Base-by-base conservation (phyloP, 2,329 filamentous ascomycete genomes). In the Trichophyton benhamiae region DNA sequence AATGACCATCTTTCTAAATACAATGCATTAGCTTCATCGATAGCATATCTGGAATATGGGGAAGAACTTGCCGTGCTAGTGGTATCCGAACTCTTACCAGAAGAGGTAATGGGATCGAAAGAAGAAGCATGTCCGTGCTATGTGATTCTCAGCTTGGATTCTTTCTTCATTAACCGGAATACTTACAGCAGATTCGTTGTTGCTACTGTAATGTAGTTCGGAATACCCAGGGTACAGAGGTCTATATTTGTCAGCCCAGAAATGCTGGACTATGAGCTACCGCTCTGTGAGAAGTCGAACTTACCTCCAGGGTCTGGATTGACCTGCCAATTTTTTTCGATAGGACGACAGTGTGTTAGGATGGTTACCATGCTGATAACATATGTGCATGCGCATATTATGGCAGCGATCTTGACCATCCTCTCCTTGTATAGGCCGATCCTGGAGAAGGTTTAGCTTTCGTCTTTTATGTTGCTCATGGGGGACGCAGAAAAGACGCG, bases 301-400 rank as follows among this genome's bases (percentile, higher is more conserved):
- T 64, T 59, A 74, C 72, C 69, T 57, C 76, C 76, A 8, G 76
- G 75, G 58, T 76, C 71, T 0, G 76, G 76, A 57, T 70, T 67
- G 2, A 77, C 70, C 63, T 76, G 74, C 75, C 75, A 77, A 36
- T 75, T 71, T 60, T 67, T 73, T 0, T 70, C 67, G 2, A 77
- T 62, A 0, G 76, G 76, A 1, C 66, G 70, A 36, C 75, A 78
- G 60, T 74, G 72, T 0, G 71, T 67, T 65, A 71, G 72, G 6
- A 77, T 70, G 1, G 70, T 70, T 9, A 70, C 49, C 0, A 77
- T 67, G 1, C 75, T 70, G 11, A 66, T 69, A 1, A 70, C 44
- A 46, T 75, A 77, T 0, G 72, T 71, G 6, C 70, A 4, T 1
- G 66, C 60, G 2, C 73, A 73, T 0, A 67, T 61, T 0, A 71